Percentiles rank a stretch among this genome's conserved stretches.
Evolutionary conservation across 306 rosid genomes (phyloP).

Genomic region (Lablab purpureus): DNA sequence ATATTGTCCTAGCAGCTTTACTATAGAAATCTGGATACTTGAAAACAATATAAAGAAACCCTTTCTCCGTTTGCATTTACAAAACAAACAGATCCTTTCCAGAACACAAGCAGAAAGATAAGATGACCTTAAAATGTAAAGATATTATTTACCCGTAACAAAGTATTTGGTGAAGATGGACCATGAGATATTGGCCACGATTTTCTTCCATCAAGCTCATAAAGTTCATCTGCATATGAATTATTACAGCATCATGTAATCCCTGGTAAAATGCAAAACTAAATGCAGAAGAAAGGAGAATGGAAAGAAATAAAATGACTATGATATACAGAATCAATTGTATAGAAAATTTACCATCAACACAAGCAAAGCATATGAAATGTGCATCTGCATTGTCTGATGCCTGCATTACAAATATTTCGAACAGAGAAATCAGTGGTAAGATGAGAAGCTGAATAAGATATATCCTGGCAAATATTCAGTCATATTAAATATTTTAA

Average conservation of each 20-base stretch:
- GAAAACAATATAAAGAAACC: neutral
- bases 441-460: slow-evolving; percentile 27
- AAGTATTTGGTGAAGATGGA: slow-evolving; percentile 63
- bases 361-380: slow-evolving; percentile 87
- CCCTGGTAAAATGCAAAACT: neutral
- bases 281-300: slow-evolving; percentile 9
- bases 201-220: slow-evolving; percentile 95
- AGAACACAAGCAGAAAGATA: slow-evolving; percentile 4
- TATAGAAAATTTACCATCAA: slow-evolving; percentile 61
- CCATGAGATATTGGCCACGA: slow-evolving; percentile 82
- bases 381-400: slow-evolving; percentile 69
- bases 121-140: slow-evolving; percentile 8
- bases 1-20: slow-evolving; percentile 7
- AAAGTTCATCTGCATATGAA: slow-evolving; percentile 65
- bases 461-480: neutral
- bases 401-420: slow-evolving; percentile 62
- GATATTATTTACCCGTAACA: slow-evolving; percentile 65
- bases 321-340: neutral
- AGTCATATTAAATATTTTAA: neutral
- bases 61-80: slow-evolving; percentile 22
- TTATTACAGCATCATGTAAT: neutral
- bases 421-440: neutral
- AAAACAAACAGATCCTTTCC: slow-evolving; percentile 10
- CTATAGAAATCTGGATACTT: neutral
- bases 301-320: slow-evolving; percentile 11